A percentile compares a stretch with the other conserved stretches of the same genome.
These are phyloP conservation scores for Prunus dulcis DNA, from an alignment of 306 rosid genomes.

Conservation along the genomic window DNA sequence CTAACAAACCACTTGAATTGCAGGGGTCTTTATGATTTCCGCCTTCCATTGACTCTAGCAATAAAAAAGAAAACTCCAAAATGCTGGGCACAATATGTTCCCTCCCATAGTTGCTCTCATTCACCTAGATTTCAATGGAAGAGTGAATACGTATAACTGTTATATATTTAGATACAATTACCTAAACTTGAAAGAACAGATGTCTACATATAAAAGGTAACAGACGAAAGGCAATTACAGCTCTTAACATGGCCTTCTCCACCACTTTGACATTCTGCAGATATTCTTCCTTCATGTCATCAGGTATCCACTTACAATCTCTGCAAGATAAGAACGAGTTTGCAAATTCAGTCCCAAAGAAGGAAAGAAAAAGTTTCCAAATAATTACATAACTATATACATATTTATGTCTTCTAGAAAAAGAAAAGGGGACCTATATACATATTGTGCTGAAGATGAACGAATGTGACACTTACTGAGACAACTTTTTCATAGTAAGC, in stretches of 20 bases:
- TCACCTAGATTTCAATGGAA: conserved; percentile 20
- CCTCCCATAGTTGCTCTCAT: conserved; percentile 36
- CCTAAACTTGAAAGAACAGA: neutral
- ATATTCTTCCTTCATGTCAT: conserved; percentile 33
- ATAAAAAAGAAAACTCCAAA: conserved; percentile 31
- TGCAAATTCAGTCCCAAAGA: neutral
- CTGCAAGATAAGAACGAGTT: conserved; percentile 19
- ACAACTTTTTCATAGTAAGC: no score
- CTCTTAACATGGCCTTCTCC: conserved; percentile 38
- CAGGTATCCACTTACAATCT: conserved; percentile 39
- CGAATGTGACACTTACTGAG: neutral
- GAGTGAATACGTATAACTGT: neutral
- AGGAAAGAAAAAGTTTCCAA: neutral
- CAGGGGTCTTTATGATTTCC: conserved; percentile 21
- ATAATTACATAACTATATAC: neutral
- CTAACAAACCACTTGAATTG: conserved; percentile 27
- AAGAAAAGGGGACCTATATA: neutral
- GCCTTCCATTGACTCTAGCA: conserved; percentile 39
- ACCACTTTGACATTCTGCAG: conserved; percentile 30
- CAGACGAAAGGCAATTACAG: conserved; percentile 23
- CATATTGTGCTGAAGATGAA: neutral
- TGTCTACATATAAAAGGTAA: neutral
- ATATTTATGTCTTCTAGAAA: no score
- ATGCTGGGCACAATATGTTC: conserved; percentile 44
- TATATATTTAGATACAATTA: neutral